phyloP scores from a whole-genome alignment of 2,329 filamentous ascomycete species.

The Colletotrichum tofieldiae region DNA sequence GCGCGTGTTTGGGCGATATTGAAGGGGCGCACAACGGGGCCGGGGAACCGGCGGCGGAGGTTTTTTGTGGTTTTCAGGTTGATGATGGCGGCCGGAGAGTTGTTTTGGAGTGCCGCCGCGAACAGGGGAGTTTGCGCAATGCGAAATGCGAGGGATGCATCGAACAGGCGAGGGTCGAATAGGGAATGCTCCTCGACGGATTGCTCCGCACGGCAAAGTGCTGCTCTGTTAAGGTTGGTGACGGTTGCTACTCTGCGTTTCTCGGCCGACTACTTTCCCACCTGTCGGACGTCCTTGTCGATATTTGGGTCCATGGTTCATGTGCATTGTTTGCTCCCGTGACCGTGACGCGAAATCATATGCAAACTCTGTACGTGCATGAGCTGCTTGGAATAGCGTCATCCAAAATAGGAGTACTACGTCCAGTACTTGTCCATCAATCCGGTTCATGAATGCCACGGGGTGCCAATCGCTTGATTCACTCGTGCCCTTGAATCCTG shows the following conservation, averaged over 20 bases:
- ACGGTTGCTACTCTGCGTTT: background rate
- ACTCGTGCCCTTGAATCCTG: background rate
- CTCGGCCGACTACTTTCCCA: conserved; percentile 18
- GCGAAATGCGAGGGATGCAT: background rate
- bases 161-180: background rate
- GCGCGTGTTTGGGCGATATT: conserved; percentile 33
- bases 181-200: background rate
- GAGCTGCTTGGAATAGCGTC: background rate
- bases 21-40: conserved; percentile 31
- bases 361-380: background rate
- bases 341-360: background rate
- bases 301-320: conserved; percentile 1
- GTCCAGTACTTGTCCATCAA: background rate
- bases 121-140: background rate
- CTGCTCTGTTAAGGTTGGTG: background rate
- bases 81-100: conserved; percentile 15
- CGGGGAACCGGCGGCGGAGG: conserved; percentile 12
- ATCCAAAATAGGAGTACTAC: background rate
- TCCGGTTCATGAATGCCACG: background rate
- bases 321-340: background rate
- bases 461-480: background rate
- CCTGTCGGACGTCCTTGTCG: conserved; percentile 24
- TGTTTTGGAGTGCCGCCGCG: conserved; percentile 13
- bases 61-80: conserved; percentile 15
- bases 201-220: background rate